Conservation (phyloP, 2,329 filamentous ascomycete genomes). For the Apiospora marii region DNA sequence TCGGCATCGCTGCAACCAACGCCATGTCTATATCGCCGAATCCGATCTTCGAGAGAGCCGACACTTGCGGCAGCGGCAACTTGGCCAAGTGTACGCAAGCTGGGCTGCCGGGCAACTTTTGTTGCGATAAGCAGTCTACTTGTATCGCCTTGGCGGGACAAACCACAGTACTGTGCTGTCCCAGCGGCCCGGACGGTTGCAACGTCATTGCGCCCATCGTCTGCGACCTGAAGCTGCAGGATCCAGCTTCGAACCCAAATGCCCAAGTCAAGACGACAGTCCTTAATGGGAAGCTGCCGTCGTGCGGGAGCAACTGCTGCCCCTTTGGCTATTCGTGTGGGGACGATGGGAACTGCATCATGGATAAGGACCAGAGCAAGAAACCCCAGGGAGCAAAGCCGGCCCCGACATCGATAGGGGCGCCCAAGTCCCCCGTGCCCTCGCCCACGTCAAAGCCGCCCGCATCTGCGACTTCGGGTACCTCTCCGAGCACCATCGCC, state of each 20-base stretch:
- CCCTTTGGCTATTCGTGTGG: slow-evolving; percentile 76
- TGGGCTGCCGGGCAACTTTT: slow-evolving; percentile 70
- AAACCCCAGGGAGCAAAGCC: slow-evolving; percentile 33
- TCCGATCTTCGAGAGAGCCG: slow-evolving; percentile 52
- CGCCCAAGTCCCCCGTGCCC: slow-evolving; percentile 14
- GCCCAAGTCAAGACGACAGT: slow-evolving; percentile 73
- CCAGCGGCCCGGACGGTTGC: slow-evolving; percentile 61
- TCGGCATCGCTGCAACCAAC: slow-evolving; percentile 33
- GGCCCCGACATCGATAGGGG: slow-evolving; percentile 22
- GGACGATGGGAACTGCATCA: slow-evolving; percentile 56
- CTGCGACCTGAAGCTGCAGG: slow-evolving; percentile 69
- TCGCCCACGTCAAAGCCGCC: slow-evolving; percentile 20
- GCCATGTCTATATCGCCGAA: slow-evolving; percentile 48
- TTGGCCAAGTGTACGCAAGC: slow-evolving; percentile 60
- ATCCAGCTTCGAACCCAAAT: slow-evolving; percentile 62
- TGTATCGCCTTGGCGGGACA: slow-evolving; percentile 70
- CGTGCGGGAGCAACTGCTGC: slow-evolving; percentile 71
- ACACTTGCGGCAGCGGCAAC: slow-evolving; percentile 56
- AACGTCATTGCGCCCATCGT: slow-evolving; percentile 67
- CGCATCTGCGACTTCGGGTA: slow-evolving; percentile 24
- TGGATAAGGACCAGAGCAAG: slow-evolving; percentile 58
- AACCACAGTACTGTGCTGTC: slow-evolving; percentile 77
- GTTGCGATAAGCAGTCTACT: slow-evolving; percentile 61
- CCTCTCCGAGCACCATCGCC: slow-evolving; percentile 28
- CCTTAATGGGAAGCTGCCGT: slow-evolving; percentile 61